phyloP scores from a whole-genome alignment of 2,329 filamentous ascomycete species.

The Verticillium zaregamsianum region DNA sequence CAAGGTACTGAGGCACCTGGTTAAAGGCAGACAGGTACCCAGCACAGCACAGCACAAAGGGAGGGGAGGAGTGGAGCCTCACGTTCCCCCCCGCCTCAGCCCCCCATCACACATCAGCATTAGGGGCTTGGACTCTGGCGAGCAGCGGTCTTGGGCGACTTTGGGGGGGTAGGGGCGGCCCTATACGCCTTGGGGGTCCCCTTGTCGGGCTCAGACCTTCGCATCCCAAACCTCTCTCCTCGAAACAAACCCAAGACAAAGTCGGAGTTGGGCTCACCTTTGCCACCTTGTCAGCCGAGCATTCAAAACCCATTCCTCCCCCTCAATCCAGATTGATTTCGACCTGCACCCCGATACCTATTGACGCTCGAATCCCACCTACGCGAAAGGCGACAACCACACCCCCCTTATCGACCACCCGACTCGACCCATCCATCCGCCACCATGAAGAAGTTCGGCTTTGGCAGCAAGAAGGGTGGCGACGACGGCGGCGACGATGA shows the following conservation, averaged over 20 bases:
- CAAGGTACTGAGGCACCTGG: neutral
- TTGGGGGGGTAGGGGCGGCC: neutral
- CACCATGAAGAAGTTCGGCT: conserved; percentile 58
- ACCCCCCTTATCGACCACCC: neutral
- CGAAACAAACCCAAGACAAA: conserved; percentile 16
- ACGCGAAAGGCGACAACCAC: neutral
- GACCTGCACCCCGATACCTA: neutral
- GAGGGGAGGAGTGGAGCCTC: neutral
- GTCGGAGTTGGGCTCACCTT: conserved; percentile 7
- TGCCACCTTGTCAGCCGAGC: conserved; percentile 10
- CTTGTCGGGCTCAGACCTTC: conserved; percentile 1
- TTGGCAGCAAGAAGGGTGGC: conserved; percentile 53
- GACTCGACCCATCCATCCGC: conserved; percentile 4
- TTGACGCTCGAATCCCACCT: neutral
- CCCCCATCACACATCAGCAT: neutral
- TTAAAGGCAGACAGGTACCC: no score
- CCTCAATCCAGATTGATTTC: neutral
- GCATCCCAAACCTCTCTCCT: conserved; percentile 4
- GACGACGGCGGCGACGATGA: conserved; percentile 48
- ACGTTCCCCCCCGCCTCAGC: neutral
- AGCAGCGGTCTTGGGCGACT: neutral
- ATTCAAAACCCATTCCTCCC: neutral
- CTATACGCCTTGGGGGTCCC: neutral
- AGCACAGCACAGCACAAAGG: neutral
- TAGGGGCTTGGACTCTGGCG: neutral